Conservation (phyloP, 257 asterid species). For the Forsythia suspensa region DNA sequence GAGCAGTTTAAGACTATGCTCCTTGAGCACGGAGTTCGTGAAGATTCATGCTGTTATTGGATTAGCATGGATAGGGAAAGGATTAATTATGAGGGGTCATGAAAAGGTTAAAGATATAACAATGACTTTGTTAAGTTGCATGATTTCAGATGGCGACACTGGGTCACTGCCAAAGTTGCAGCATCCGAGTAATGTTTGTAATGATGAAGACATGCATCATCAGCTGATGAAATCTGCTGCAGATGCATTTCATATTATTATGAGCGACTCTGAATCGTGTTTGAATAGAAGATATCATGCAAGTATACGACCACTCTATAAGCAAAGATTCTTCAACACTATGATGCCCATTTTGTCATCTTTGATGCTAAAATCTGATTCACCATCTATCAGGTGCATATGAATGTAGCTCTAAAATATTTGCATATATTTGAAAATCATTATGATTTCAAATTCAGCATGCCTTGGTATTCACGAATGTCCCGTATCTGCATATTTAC, state of each 20-base stretch:
- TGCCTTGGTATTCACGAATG: background rate
- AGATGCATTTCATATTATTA: conserved; percentile 82
- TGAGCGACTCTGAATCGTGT: conserved; percentile 83
- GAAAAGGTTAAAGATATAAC: conserved; percentile 75
- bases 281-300: conserved; percentile 77
- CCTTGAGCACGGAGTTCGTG: conserved; percentile 27
- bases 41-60: conserved; percentile 55
- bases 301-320: conserved; percentile 77
- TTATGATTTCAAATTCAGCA: conserved; percentile 1
- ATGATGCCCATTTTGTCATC: conserved; percentile 67
- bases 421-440: background rate
- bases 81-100: conserved; percentile 93
- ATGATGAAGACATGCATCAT: conserved; percentile 43
- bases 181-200: conserved; percentile 31
- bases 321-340: conserved; percentile 87
- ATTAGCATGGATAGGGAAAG: conserved; percentile 97
- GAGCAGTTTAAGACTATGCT: conserved; percentile 41
- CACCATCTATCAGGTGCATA: conserved; percentile 54
- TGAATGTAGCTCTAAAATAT: conserved; percentile 2
- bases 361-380: conserved; percentile 49
- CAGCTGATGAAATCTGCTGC: conserved; percentile 70
- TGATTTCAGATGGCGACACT: conserved; percentile 41
- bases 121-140: conserved; percentile 57
- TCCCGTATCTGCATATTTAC: background rate
- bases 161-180: conserved; percentile 32